phyloP scores from a whole-genome alignment of 129 eudicot genomes.

The Helianthus annuus region HanXRQr2.0-SUNRISE NC_035437.2:177455618-177456117 shows the following conservation, averaged over 20 bases:
- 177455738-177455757: too few species aligned
- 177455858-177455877: neutral
- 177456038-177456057: constrained; percentile 97
- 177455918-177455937: constrained; percentile 19
- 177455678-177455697: neutral
- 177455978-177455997: constrained; percentile 88
- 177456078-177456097: neutral
- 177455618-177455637: constrained; percentile 97
- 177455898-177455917: neutral
- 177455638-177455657: constrained; percentile 73
- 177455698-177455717: neutral
- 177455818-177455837: constrained; percentile 3
- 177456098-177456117: neutral
- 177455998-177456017: constrained; percentile 73
- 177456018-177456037: constrained; percentile 93
- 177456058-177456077: constrained; percentile 59
- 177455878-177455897: constrained; percentile 13
- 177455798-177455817: constrained; percentile 6
- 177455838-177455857: neutral
- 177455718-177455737: neutral
- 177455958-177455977: constrained; percentile 29
- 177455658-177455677: neutral
- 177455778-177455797: neutral
- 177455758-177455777: neutral
- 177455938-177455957: constrained; percentile 1